Conservation (phyloP, 75 land plant genomes). For the Sequoia sempervirens region DNA sequence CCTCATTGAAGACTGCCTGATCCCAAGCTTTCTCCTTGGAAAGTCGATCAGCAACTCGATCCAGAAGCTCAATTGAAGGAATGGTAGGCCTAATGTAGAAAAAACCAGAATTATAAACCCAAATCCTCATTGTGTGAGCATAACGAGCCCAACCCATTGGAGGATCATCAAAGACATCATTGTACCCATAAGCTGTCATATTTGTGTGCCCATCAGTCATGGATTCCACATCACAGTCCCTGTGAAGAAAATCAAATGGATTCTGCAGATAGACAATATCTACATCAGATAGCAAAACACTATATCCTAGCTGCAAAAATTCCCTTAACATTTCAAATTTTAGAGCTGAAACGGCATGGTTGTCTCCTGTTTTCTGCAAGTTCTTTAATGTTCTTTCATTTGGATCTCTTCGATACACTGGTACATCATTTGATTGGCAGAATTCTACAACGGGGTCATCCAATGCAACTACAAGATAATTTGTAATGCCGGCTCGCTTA, state of each 20-base stretch:
- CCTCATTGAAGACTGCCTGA: conserved; percentile 98
- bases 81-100: conserved; percentile 90
- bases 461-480: conserved; percentile 87
- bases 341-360: conserved; percentile 79
- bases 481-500: conserved; percentile 65
- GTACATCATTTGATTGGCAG: conserved; percentile 73
- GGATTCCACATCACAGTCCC: conserved; percentile 97
- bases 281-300: conserved; percentile 91
- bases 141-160: conserved; percentile 96
- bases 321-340: conserved; percentile 80
- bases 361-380: conserved; percentile 54
- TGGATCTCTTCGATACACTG: conserved; percentile 79
- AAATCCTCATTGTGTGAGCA: conserved; percentile 98
- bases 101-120: conserved; percentile 97
- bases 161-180: conserved; percentile 94
- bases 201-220: conserved; percentile 93
- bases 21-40: conserved; percentile 79
- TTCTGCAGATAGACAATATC: conserved; percentile 94
- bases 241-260: conserved; percentile 74
- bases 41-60: conserved; percentile 78
- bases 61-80: conserved; percentile 92
- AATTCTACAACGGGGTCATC: conserved; percentile 64
- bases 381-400: conserved; percentile 43
- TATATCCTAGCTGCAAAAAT: conserved; percentile 90
- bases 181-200: conserved; percentile 83